phyloP scores from a whole-genome alignment of 306 rosid species.

The Arachis stenosperma region DNA sequence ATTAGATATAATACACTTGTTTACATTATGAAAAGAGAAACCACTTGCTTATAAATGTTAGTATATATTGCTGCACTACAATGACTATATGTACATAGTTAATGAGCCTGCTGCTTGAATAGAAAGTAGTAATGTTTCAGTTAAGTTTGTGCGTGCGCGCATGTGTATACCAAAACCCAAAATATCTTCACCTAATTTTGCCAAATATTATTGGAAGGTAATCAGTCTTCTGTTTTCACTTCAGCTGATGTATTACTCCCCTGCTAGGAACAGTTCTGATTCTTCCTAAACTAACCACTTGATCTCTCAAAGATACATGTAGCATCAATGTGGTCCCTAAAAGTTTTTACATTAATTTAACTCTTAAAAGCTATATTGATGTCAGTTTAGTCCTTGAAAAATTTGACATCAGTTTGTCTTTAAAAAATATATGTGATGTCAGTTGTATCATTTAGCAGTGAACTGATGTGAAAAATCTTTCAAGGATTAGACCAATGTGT shows the following conservation, averaged over 20 bases:
- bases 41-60: conserved; percentile 16
- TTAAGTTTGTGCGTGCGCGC: background rate
- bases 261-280: background rate
- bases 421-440: too few relatives aligned
- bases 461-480: too few relatives aligned
- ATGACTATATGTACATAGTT: conserved; percentile 28
- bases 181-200: conserved; percentile 5
- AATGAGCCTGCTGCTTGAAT: conserved; percentile 15
- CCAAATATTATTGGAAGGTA: conserved; percentile 22
- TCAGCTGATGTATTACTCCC: conserved; percentile 7
- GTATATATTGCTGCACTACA: background rate
- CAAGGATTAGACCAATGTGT: too few relatives aligned
- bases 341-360: too few relatives aligned
- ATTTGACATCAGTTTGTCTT: too few relatives aligned
- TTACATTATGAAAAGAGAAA: conserved; percentile 5
- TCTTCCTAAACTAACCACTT: too few relatives aligned
- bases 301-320: too few relatives aligned
- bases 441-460: too few relatives aligned
- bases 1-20: conserved; percentile 16
- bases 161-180: background rate
- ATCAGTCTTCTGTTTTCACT: conserved; percentile 15
- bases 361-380: too few relatives aligned
- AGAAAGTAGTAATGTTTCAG: background rate
- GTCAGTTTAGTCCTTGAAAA: too few relatives aligned
- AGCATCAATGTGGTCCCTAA: too few relatives aligned